phyloP scores from a whole-genome alignment of 768 basidiomycete species.

The Suillus ampliporus region DNA sequence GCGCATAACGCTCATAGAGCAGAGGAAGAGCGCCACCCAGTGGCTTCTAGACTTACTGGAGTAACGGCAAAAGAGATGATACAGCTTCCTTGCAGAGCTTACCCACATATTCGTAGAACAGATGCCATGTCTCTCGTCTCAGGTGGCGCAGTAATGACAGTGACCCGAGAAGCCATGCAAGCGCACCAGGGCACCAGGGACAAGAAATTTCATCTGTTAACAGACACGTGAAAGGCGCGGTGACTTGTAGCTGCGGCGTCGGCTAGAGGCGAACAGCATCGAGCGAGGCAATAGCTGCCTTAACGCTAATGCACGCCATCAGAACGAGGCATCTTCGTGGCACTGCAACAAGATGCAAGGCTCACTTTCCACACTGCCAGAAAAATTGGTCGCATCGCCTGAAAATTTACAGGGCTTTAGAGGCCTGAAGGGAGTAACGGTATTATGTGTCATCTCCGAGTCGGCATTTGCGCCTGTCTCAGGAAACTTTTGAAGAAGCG shows the following conservation, averaged over 20 bases:
- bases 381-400: not conserved
- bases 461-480: not conserved
- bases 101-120: not conserved
- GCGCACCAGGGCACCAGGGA: not conserved
- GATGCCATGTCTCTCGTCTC: not conserved
- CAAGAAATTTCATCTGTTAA: not conserved
- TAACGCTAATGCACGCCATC: not conserved
- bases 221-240: not conserved
- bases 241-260: not conserved
- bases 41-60: not conserved
- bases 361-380: not conserved
- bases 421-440: not conserved
- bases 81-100: not conserved
- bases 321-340: conserved; percentile 2
- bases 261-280: not conserved
- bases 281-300: not conserved
- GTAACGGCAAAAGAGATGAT: not conserved
- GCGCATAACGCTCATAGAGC: not conserved
- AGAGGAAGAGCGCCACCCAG: not conserved
- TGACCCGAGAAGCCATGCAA: not conserved
- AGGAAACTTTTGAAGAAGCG: not conserved
- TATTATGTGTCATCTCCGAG: not conserved
- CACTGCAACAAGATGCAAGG: not conserved
- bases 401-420: not conserved
- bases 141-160: not conserved